These are phyloP conservation scores for Colletotrichum liriopes DNA, from an alignment of 2,329 filamentous ascomycete species.

Conservation along the genomic window DNA sequence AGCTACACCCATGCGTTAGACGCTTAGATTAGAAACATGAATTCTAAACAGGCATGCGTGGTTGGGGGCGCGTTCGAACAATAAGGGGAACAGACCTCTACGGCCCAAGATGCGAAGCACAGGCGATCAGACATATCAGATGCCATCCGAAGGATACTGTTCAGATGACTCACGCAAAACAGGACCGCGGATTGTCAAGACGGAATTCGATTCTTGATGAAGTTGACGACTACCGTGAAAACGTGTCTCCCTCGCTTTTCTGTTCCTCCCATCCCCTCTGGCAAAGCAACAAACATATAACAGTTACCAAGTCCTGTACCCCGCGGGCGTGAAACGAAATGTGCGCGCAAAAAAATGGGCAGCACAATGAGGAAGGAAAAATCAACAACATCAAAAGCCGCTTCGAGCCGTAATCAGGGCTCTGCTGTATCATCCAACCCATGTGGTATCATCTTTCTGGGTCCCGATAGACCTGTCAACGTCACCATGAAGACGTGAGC, in stretches of 20 bases:
- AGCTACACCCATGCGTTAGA: background rate
- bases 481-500: background rate
- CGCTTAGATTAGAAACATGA: background rate
- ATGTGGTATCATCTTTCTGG: slow-evolving; percentile 38
- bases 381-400: slow-evolving; percentile 6
- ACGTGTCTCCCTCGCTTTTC: slow-evolving; percentile 26
- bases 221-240: slow-evolving; percentile 17
- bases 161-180: background rate
- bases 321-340: slow-evolving; percentile 21
- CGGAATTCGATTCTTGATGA: slow-evolving; percentile 7
- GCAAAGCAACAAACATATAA: slow-evolving; percentile 16
- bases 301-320: slow-evolving; percentile 6
- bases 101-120: background rate
- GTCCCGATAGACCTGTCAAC: slow-evolving; percentile 6
- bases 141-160: background rate
- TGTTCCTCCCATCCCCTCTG: slow-evolving; percentile 2
- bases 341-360: background rate
- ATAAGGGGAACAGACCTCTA: background rate
- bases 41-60: background rate
- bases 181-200: background rate
- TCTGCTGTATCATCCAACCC: slow-evolving; percentile 21
- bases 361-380: background rate
- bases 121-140: background rate
- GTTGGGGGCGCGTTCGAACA: background rate
- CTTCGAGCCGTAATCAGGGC: slow-evolving; percentile 11